Evolutionary conservation across 371 early-diverging fungal genomes (phyloP).

Genomic region (Umbelopsis sp.): DNA sequence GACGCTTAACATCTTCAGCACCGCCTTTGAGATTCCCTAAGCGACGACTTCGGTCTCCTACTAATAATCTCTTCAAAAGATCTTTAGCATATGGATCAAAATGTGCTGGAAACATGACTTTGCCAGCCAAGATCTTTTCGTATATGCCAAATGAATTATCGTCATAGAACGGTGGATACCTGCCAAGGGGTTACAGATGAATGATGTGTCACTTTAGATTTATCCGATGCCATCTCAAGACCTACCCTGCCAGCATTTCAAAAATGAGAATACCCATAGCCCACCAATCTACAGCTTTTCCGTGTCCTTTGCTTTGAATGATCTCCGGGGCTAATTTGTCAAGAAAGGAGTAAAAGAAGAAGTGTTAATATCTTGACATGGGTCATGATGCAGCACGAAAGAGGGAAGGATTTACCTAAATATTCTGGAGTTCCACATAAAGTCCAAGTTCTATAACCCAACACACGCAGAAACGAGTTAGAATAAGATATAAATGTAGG

Average conservation of each 20-base stretch:
- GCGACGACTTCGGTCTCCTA: slow-evolving; percentile 89
- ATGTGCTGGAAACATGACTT: slow-evolving; percentile 88
- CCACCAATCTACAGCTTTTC: slow-evolving; percentile 98
- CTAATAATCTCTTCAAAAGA: slow-evolving; percentile 88
- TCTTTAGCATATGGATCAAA: slow-evolving; percentile 92
- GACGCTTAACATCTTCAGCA: slow-evolving; percentile 83
- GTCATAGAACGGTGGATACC: slow-evolving; percentile 96
- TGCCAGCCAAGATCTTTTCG: slow-evolving; percentile 92
- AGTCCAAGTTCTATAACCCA: slow-evolving; percentile 77
- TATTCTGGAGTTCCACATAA: slow-evolving; percentile 99
- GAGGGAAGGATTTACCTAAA: slow-evolving; percentile 29
- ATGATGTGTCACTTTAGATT: too few species aligned
- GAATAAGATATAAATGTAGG: slow-evolving; percentile 4
- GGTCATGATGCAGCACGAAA: background rate
- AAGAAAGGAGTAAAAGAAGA: background rate
- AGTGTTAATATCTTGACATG: background rate
- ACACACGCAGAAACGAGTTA: background rate
- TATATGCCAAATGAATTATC: slow-evolving; percentile 92
- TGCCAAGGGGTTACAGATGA: slow-evolving; percentile 7
- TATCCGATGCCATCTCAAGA: background rate
- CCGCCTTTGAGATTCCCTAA: slow-evolving; percentile 92
- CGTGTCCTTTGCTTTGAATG: slow-evolving; percentile 96
- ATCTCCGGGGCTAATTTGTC: slow-evolving; percentile 89
- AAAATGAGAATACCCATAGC: slow-evolving; percentile 97
- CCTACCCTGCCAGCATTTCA: slow-evolving; percentile 90